Percentiles rank a stretch among this genome's conserved stretches.
phyloP scores from a whole-genome alignment of 176 grass and related monocot genomes.

The Olyra latifolia region DNA sequence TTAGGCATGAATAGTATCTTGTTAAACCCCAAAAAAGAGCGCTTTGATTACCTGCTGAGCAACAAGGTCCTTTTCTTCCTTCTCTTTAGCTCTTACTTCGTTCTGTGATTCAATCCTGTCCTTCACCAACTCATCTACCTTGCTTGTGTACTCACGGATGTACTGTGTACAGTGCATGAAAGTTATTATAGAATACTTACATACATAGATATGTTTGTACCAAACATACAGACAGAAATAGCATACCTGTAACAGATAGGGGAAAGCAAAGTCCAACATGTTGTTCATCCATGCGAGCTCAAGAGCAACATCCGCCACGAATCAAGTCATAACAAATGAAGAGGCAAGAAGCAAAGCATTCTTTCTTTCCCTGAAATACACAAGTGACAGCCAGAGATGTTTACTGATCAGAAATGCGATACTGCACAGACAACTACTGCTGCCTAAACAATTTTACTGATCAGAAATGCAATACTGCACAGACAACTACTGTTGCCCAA shows the following conservation, averaged over 20 bases:
- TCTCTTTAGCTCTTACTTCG: conserved; percentile 80
- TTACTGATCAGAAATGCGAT: conserved; percentile 25
- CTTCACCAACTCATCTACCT: conserved; percentile 94
- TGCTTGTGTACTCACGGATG: conserved; percentile 88
- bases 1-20: background rate
- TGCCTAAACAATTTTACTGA: too few relatives aligned
- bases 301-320: conserved; percentile 84
- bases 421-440: background rate
- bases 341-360: conserved; percentile 97
- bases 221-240: background rate
- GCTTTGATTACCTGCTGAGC: conserved; percentile 69
- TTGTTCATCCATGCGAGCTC: conserved; percentile 99
- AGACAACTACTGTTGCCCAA: too few relatives aligned
- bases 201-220: background rate
- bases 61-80: conserved; percentile 89
- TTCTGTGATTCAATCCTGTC: conserved; percentile 80
- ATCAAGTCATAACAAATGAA: conserved; percentile 98
- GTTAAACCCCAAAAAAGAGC: background rate
- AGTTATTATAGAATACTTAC: background rate
- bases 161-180: conserved; percentile 42
- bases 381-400: background rate
- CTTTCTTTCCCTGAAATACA: conserved; percentile 94
- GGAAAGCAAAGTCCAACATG: conserved; percentile 97
- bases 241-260: conserved; percentile 91
- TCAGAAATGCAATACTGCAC: too few relatives aligned